Evolutionary conservation across 1,284 basidiomycete genomes (phyloP).

Genomic region (Gastroboletus turbinatus): DNA sequence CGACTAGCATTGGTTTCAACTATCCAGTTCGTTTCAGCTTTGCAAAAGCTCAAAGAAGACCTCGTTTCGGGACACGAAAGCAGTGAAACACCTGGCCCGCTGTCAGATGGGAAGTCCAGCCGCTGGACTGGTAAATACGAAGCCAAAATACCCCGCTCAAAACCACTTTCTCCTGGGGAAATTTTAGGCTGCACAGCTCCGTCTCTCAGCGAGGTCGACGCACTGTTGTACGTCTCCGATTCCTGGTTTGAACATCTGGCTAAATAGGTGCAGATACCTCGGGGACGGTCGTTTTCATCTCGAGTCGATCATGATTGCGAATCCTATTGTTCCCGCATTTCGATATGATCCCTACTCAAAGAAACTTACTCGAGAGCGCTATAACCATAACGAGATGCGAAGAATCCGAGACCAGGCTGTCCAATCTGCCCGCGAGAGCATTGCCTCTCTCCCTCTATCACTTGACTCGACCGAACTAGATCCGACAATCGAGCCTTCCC

Average conservation of each 20-base stretch:
- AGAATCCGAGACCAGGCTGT: constrained; percentile 77
- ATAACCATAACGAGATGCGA: constrained; percentile 90
- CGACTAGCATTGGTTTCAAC: constrained; percentile 89
- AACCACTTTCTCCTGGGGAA: constrained; percentile 95
- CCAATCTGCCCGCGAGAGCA: constrained; percentile 64
- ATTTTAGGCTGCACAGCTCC: constrained; percentile 98
- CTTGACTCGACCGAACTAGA: constrained; percentile 2
- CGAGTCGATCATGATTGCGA: constrained; percentile 99
- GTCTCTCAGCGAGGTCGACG: constrained; percentile 76
- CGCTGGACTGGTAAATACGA: constrained; percentile 73
- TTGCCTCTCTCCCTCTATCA: constrained; percentile 37
- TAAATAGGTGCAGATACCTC: constrained; percentile 70
- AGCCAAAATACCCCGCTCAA: constrained; percentile 82
- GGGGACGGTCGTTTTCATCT: constrained; percentile 98
- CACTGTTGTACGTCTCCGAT: constrained; percentile 66
- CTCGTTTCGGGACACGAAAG: constrained; percentile 45
- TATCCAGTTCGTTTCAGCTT: constrained; percentile 91
- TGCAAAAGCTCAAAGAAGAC: constrained; percentile 84
- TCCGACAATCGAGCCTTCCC: background rate
- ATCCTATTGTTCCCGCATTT: constrained; percentile 94
- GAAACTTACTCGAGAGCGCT: constrained; percentile 91
- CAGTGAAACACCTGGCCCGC: background rate
- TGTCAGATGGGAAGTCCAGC: constrained; percentile 20
- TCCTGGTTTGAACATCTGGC: constrained; percentile 4
- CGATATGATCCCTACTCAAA: constrained; percentile 99